A percentile compares a stretch with the other conserved stretches of the same genome.
Evolutionary conservation across 1,139 yeast species (phyloP).

Genomic region (Dujonia santamariae): DNA sequence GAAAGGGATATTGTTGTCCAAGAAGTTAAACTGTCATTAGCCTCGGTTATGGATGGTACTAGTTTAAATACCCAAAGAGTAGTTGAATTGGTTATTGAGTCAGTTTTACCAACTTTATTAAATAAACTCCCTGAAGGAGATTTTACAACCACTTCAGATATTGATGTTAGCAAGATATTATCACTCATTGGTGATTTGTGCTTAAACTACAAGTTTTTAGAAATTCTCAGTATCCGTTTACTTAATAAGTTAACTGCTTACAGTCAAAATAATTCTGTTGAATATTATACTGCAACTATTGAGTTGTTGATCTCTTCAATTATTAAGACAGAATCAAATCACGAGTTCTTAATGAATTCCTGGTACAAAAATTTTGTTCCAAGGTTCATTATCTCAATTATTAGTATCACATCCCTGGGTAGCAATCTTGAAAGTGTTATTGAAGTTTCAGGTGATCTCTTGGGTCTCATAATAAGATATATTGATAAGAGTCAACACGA

Average conservation of each 20-base stretch:
- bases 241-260: slow-evolving; percentile 35
- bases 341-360: slow-evolving; percentile 38
- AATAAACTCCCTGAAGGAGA: slow-evolving; percentile 32
- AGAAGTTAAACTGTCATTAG: slow-evolving; percentile 49
- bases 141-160: neutral
- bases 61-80: slow-evolving; percentile 17
- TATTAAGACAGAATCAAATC: slow-evolving; percentile 18
- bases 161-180: slow-evolving; percentile 27
- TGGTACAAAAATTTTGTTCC: slow-evolving; percentile 42
- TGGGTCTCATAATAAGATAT: slow-evolving; percentile 36
- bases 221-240: slow-evolving; percentile 48
- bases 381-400: slow-evolving; percentile 18
- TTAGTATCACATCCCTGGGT: neutral
- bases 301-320: slow-evolving; percentile 23
- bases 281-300: slow-evolving; percentile 17
- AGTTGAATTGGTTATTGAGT: slow-evolving; percentile 47
- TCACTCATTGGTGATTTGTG: slow-evolving; percentile 44
- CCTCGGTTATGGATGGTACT: slow-evolving; percentile 35
- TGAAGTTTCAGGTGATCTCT: slow-evolving; percentile 35
- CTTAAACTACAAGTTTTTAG: slow-evolving; percentile 45
- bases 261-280: slow-evolving; percentile 10
- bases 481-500: slow-evolving; percentile 38
- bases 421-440: slow-evolving; percentile 11
- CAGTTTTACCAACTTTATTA: slow-evolving; percentile 59
- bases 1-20: slow-evolving; percentile 28